These are phyloP conservation scores for Trichoderma cornu-damae DNA, from an alignment of 2,329 filamentous ascomycete species.

Conservation along the genomic window DNA sequence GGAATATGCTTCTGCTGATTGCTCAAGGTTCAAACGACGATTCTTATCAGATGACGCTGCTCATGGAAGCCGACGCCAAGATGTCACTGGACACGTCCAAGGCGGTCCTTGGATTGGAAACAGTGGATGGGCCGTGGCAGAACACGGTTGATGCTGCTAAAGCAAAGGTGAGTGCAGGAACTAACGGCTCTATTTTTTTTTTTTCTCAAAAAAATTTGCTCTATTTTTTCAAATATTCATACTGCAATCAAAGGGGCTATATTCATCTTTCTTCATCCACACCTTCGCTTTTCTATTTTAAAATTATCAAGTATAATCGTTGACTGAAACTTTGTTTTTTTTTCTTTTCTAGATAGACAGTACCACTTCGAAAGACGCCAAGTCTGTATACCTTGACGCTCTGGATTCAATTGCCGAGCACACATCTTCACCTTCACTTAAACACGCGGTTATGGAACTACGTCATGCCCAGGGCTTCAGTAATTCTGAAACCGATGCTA, in stretches of 20 bases:
- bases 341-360: conserved; percentile 29
- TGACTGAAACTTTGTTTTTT: no score
- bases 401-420: conserved; percentile 34
- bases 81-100: conserved; percentile 35
- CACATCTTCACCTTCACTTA: conserved; percentile 23
- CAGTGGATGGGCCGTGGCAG: conserved; percentile 7
- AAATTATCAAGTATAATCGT: neutral
- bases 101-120: conserved; percentile 27
- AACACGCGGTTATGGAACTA: conserved; percentile 27
- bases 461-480: conserved; percentile 20
- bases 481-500: neutral
- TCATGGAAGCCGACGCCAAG: conserved; percentile 33
- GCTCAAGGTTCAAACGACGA: conserved; percentile 34
- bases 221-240: no score
- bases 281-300: conserved; percentile 1
- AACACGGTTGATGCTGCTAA: conserved; percentile 25
- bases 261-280: no score
- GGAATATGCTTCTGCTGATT: conserved; percentile 33
- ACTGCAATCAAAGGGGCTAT: no score
- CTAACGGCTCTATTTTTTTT: neutral
- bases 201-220: no score
- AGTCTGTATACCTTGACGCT: conserved; percentile 32
- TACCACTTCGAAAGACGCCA: conserved; percentile 29
- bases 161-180: conserved; percentile 26
- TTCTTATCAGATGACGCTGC: conserved; percentile 30